Evolutionary conservation across 1,139 yeast species (phyloP), one percentile per base, ranked within the genome.

Genomic region (Entelexis paramagnoliae): DNA sequence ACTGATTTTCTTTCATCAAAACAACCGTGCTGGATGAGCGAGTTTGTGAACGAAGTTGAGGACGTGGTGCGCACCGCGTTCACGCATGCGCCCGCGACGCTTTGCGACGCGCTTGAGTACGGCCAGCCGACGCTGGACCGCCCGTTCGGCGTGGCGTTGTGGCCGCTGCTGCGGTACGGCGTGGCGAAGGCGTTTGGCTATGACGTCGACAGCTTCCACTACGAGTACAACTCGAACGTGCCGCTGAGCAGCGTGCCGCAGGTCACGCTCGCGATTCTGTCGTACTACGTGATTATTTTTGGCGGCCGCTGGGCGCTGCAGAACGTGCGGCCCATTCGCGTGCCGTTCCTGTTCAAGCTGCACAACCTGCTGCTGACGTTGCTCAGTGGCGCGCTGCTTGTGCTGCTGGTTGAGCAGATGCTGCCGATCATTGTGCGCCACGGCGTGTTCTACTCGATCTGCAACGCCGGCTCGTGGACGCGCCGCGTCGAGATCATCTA

Each of bases 81-180:
- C 36, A 9, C 14, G 16, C 30, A 34, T 4, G 32, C 41, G 26
- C 52, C 55, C 10, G 13, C 30, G 24, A 24, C 53, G 34, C 29
- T 49, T 7, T 8, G 36, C 17, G 26, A 41, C 32, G 52, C 57
- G 14, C 48, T 58, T 13, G 36, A 38, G 38, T 28, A 46, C 40
- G 58, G 57, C 62, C 46, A 63, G 28, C 96, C 96, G 41, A 71
- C 83, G 40, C 64, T 87, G 51, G 84, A 84, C 50, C 76, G 86
- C 57, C 97, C 97, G 17, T 91, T 89, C 68, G 98, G 98, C 48
- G 59, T 91, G 51, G 77, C 84, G 63, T 73, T 91, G 58, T 91
- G 96, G 96, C 94, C 95, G 30, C 70, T 89, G 55, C 87, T 91
- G 68, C 79, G 81, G 63, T 71, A 70, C 58, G 70, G 71, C 28